Evolutionary conservation across 768 basidiomycete species (phyloP), one percentile per base, ranked within the genome.

Genomic region (Russula sp.): DNA sequence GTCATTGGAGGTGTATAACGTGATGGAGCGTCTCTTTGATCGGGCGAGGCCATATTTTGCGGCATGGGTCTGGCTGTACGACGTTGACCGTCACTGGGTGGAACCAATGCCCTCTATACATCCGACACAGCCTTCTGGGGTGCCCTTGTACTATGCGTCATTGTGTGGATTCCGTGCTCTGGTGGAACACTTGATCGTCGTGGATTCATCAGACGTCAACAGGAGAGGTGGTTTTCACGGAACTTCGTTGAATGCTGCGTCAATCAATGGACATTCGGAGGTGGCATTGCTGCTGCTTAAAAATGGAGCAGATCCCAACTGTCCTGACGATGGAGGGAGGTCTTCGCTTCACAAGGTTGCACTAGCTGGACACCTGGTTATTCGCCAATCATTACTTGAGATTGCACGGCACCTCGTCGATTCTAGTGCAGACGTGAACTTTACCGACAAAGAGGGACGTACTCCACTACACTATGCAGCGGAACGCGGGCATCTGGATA

Each of bases 121-220:
- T n/a, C 56, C 61, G n/a, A 25, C 18, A 11, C 38, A 1, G 3
- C 56, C 56, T 1, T 3, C 25, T 0, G 56, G 29, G 0, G 11
- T 1, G 6, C 56, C 61, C 0, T n/a, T 63, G 11, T 63, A 63
- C 14, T 63, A 58, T n/a, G n/a, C n/a, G n/a, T n/a, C n/a, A n/a
- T n/a, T n/a, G n/a, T n/a, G n/a, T n/a, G n/a, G n/a, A n/a, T 42
- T 63, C 20, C 22, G 41, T 47, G 29, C 22, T 39, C 49, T 58
- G 10, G 61, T 16, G 11, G 32, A 63, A 7, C 38, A 35, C 39
- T 34, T 63, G 14, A 13, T 63, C 25, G n/a, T n/a, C 7, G 14
- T 38, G 5, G 20, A 8, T 48, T 13, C 56, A 9, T 7, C 5
- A 10, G 56, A 63, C 2, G 43, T 58, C 3, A n/a, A n/a, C n/a